phyloP scores from a whole-genome alignment of 2,329 filamentous ascomycete genomes.

The Apiospora pterosperma region DNA sequence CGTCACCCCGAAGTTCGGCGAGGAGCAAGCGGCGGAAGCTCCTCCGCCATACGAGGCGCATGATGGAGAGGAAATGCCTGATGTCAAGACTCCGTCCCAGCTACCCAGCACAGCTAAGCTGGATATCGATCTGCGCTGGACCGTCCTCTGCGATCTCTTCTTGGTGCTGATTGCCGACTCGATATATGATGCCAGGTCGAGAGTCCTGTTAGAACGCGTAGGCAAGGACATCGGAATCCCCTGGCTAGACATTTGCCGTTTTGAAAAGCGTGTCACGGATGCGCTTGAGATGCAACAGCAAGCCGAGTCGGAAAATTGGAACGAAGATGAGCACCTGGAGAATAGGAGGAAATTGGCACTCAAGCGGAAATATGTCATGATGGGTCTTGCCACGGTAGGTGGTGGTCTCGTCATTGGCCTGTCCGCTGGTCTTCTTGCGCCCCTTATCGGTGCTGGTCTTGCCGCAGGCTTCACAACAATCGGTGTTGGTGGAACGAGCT shows the following conservation, averaged over 20 bases:
- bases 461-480: constrained; percentile 95
- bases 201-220: constrained; percentile 78
- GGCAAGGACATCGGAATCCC: constrained; percentile 76
- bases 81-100: constrained; percentile 79
- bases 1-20: constrained; percentile 22
- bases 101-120: constrained; percentile 79
- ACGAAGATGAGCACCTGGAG: constrained; percentile 93
- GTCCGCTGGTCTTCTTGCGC: constrained; percentile 86
- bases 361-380: constrained; percentile 84
- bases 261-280: constrained; percentile 96
- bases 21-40: constrained; percentile 46
- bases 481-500: constrained; percentile 81
- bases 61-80: constrained; percentile 67
- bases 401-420: constrained; percentile 93
- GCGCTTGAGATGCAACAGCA: constrained; percentile 96
- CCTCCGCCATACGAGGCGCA: constrained; percentile 62
- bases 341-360: constrained; percentile 74
- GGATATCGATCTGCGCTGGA: constrained; percentile 96
- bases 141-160: constrained; percentile 92
- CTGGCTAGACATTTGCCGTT: constrained; percentile 92
- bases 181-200: constrained; percentile 84
- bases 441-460: constrained; percentile 89
- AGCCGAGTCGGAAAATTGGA: constrained; percentile 94
- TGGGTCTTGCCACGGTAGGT: constrained; percentile 94
- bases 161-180: constrained; percentile 95